Evolutionary conservation across 208 protist genomes (phyloP), one percentile per base, ranked within the genome.

Genomic region (Trypanosoma theileri): DNA sequence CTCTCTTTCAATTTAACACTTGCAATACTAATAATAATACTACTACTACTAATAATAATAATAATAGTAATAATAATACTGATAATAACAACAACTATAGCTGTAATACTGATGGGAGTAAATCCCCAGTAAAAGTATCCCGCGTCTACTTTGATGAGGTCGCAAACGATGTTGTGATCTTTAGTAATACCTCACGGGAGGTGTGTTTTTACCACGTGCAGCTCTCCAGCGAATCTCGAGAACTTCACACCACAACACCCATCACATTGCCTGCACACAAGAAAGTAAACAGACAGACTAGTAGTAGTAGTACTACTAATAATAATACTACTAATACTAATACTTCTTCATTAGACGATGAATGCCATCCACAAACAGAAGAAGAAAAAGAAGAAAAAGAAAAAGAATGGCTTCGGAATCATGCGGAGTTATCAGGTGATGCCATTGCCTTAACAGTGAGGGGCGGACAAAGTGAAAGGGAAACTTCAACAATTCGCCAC

Each of bases 141-240:
- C 44, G 71, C 13, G 70, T 88, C 7, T 79, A 73, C 63, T 57
- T 88, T 28, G 83, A 88, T 46, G 83, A 88, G 24, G 83, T 85
- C 11, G 79, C 79, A 1, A 75, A 78, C 42, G 83, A 88, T 42
- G 74, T 80, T 31, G 79, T 88, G 21, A 68, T 88, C 28, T 63
- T 85, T 42, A 77, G 68, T 58, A 71, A 3, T 19, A 45, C 1
- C 12, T 41, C 51, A 14, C 14, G 42, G 19, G 60, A 76, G 42
- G 71, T 76, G 28, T 63, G 56, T 28, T 81, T 81, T 55, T 81
- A 69, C 56, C 61, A 80, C 24, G 19, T 73, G 40, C 24, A 28
- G 26, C 45, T 73, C 41, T 59, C 52, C 21, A 40, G 53, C 1
- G 35, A 14, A 16, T 12, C n/a, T 0, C 31, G 17, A n/a, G 19